Conservation (phyloP, 345 rosid species). For the Ricinus communis region DNA sequence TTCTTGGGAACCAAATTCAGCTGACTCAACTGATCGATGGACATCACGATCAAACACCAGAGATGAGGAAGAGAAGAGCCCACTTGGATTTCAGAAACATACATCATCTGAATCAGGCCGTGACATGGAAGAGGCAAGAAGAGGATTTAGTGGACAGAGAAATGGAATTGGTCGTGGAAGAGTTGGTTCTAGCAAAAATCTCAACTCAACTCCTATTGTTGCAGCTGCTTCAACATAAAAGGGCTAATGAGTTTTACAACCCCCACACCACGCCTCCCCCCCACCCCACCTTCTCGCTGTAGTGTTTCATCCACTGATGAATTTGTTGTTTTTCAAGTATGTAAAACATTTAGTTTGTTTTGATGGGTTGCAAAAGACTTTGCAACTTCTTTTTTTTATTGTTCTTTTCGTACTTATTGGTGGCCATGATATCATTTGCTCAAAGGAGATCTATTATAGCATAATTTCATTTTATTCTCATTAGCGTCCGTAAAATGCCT, state of each 20-base stretch:
- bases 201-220: constrained; percentile 18
- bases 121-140: constrained; percentile 33
- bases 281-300: constrained; percentile 11
- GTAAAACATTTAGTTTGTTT: constrained; percentile 10
- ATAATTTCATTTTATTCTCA: too few relatives aligned
- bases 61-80: constrained; percentile 44
- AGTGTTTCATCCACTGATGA: not conserved
- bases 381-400: constrained; percentile 29
- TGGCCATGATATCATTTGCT: constrained; percentile 7
- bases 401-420: constrained; percentile 13
- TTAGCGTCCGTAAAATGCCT: too few relatives aligned
- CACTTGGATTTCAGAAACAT: constrained; percentile 37
- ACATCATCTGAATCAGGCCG: constrained; percentile 33
- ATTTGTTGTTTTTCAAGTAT: not conserved
- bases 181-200: constrained; percentile 21
- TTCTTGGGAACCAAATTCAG: constrained; percentile 72
- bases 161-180: constrained; percentile 47
- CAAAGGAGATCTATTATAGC: not conserved
- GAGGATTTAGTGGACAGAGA: constrained; percentile 40
- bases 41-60: constrained; percentile 47
- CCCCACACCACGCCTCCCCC: too few relatives aligned
- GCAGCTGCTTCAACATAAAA: constrained; percentile 32
- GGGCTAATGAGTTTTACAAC: too few relatives aligned
- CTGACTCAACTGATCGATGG: constrained; percentile 74
- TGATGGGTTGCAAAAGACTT: constrained; percentile 37